phyloP scores from a whole-genome alignment of 768 basidiomycete genomes.

The Naganishia vishniacii region DNA sequence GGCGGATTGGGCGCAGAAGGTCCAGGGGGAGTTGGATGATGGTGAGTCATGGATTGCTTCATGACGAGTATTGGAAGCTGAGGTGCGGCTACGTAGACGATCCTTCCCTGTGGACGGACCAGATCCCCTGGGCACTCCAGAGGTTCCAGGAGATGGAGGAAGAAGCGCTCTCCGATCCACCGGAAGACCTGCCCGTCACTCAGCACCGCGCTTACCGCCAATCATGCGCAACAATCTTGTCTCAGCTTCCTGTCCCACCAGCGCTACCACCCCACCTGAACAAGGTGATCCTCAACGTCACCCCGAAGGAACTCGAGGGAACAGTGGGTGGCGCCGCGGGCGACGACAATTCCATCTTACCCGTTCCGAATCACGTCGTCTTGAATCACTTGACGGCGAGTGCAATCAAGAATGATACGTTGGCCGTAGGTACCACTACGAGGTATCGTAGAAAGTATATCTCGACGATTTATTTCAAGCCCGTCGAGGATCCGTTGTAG shows the following conservation, averaged over 20 bases:
- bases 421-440: conserved; percentile 87
- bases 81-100: too few relatives aligned
- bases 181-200: conserved; percentile 25
- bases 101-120: conserved; percentile 63
- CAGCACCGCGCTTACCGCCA: conserved; percentile 15
- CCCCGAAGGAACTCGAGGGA: conserved; percentile 37
- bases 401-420: conserved; percentile 85
- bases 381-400: conserved; percentile 91
- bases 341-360: conserved; percentile 84
- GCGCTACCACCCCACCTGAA: conserved; percentile 83
- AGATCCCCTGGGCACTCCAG: conserved; percentile 70
- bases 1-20: conserved; percentile 29
- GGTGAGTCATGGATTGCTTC: conserved; percentile 15
- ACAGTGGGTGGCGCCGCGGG: conserved; percentile 38
- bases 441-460: conserved; percentile 89
- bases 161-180: conserved; percentile 43
- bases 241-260: conserved; percentile 82
- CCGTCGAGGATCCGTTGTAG: conserved; percentile 38
- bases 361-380: conserved; percentile 89
- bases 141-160: conserved; percentile 82
- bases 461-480: conserved; percentile 78
- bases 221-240: conserved; percentile 37
- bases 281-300: conserved; percentile 78
- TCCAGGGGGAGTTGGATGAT: conserved; percentile 24
- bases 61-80: too few relatives aligned